Base-by-base conservation (phyloP, 2,329 filamentous ascomycete genomes). In the Mycosphaerella arachidis region DNA sequence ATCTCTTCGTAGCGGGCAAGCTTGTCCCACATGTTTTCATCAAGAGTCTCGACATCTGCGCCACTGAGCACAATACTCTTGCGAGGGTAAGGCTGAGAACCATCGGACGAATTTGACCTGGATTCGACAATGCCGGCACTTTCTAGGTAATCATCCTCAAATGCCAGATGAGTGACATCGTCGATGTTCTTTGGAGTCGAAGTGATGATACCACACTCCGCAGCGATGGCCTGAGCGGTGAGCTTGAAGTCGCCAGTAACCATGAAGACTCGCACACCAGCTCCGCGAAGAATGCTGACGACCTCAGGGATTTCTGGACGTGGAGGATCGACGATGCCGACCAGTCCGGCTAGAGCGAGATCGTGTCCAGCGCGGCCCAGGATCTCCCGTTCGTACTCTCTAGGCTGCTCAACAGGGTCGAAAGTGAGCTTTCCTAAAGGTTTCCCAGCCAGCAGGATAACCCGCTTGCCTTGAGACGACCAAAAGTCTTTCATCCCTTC, bases 181-280 rank as follows among this genome's bases (percentile, higher is more conserved):
- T 89, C 82, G 3, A 88, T 78, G 1, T 75, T 67, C 1, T 74
- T 71, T 1, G 75, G 71, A 0, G 77, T 75, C 46, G 79, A 80
- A 1, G 80, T 87, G 55, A 92, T 81, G 68, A 91, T 91, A 8
- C 88, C 86, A 61, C 87, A 90, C 57, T 91, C 84, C 3, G 82
- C 79, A 0, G 89, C 88, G 62, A 92, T 91, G 1, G 88, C 86
- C 62, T 85, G 80, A 0, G 89, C 89, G 0, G 89, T 92, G 16
- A 91, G 80, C 29, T 86, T 86, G 70, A 89, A 91, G 69, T 92
- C 89, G 9, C 89, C 88, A 1, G 89, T 92, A 0, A 92, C 89
- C 89, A 92, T 92, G 73, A 89, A 87, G 31, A 91, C 85, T n/a
- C 86, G 80, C 56, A 92, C 88, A 1, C 87, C 87, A 4, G 90